These are phyloP conservation scores for Chamaecrista fasciculata DNA, from an alignment of 306 rosid species.

Conservation along the genomic window DNA sequence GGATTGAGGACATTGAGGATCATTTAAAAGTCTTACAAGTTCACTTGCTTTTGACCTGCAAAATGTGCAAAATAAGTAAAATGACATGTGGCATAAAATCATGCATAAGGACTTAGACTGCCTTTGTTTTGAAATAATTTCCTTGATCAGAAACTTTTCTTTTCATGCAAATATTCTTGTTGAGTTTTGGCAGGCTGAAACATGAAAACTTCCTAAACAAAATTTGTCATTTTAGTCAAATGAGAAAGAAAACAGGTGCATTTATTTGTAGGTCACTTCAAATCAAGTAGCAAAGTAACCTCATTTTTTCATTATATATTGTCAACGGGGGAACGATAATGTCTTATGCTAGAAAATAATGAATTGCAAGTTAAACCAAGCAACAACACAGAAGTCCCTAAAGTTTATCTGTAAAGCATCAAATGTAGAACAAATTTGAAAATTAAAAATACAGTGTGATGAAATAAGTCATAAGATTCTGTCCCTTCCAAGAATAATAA, in stretches of 20 bases:
- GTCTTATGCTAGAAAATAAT: background rate
- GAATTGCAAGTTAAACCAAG: background rate
- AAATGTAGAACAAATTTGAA: background rate
- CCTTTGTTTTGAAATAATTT: slow-evolving; percentile 12
- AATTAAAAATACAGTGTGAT: background rate
- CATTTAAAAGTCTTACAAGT: slow-evolving; percentile 53
- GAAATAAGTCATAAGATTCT: background rate
- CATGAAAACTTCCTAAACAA: background rate
- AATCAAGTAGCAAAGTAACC: background rate
- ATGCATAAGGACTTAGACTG: slow-evolving; percentile 19
- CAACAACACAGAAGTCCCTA: background rate
- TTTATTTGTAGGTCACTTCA: background rate
- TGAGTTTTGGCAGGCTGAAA: slow-evolving; percentile 20
- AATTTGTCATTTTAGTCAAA: background rate
- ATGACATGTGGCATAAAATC: background rate
- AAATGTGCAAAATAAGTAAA: slow-evolving; percentile 30
- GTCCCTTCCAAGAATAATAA: slow-evolving; percentile 13
- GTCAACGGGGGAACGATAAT: background rate
- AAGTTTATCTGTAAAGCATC: background rate
- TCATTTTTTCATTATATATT: background rate
- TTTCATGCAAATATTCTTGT: slow-evolving; percentile 10
- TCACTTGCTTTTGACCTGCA: slow-evolving; percentile 74
- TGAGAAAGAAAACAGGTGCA: background rate
- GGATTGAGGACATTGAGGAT: slow-evolving; percentile 60
- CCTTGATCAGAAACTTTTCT: slow-evolving; percentile 1